Evolutionary conservation across 2,329 filamentous ascomycete genomes (phyloP), one percentile per base, ranked within the genome.

Genomic region (Madurella mycetomatis): DNA sequence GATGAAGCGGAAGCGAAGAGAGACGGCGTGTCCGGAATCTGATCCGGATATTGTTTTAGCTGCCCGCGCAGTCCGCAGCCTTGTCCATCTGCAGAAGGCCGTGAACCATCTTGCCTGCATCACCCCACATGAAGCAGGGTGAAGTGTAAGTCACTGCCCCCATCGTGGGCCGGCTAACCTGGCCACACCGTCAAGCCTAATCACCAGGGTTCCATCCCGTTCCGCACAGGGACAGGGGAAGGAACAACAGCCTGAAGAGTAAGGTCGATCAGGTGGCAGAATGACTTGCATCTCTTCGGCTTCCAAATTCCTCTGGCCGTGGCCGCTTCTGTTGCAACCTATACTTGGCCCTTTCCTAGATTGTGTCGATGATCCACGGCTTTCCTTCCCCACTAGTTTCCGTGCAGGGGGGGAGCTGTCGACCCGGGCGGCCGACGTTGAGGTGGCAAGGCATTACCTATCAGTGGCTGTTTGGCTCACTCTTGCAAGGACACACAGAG

Each of bases 141-240:
- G 57, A 62, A n/a, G 59, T 62, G 59, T 57, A 64, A 61, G 60
- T 62, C 60, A 64, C 62, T 46, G 59, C 56, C 56, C 57, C 62
- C 62, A 63, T 59, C 46, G 51, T 54, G 52, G 53, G 39, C 45
- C 37, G 56, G 49, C 37, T 49, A 49, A 54, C 52, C 34, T 53
- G 59, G 55, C 52, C 46, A 48, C 41, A 45, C 41, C 19, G 45
- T 32, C 47, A 45, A 58, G 43, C 53, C 51, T 55, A 37, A 53
- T 53, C 48, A 45, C 47, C 56, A 51, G 16, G 16, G 47, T 53
- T 48, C 49, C 45, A 53, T 55, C 30, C 50, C 50, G 47, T 51
- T 48, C 47, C 48, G 56, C 41, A 18, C 54, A 41, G 15, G 39
- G 51, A 46, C 43, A 46, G 49, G 16, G 49, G 25, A 49, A 37